Evolutionary conservation across 1,139 yeast genomes (phyloP).

Genomic region (Spathaspora jeffriesii): DNA sequence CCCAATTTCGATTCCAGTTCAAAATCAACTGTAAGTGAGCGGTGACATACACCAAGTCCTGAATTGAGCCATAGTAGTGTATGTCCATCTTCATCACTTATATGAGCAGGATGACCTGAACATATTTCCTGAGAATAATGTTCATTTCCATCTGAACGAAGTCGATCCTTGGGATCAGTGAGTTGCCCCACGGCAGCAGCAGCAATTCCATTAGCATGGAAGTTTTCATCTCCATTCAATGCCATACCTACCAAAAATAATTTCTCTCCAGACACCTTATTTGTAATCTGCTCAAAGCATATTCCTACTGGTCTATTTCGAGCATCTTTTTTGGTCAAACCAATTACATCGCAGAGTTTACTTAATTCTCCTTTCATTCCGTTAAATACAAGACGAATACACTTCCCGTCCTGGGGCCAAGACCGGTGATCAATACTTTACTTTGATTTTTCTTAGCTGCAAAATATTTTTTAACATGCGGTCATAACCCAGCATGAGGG

Average conservation of each 20-base stretch:
- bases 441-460: no score
- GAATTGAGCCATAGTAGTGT: conserved; percentile 31
- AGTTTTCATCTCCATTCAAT: conserved; percentile 28
- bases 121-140: conserved; percentile 30
- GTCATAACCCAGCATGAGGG: no score
- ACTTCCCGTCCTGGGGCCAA: no score
- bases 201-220: conserved; percentile 21
- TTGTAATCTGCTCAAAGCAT: conserved; percentile 14
- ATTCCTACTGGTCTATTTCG: no score
- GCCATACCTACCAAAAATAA: conserved; percentile 32
- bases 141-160: conserved; percentile 16
- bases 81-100: conserved; percentile 20
- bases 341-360: no score
- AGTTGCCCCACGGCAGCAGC: conserved; percentile 29
- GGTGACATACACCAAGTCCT: conserved; percentile 29
- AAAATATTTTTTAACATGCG: no score
- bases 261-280: conserved; percentile 33
- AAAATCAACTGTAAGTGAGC: conserved; percentile 19
- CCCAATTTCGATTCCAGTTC: conserved; percentile 22
- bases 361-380: no score
- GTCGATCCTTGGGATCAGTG: conserved; percentile 26
- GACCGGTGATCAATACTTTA: no score
- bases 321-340: no score
- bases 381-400: no score
- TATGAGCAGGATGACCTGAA: conserved; percentile 45